Conservation (phyloP, 129 eudicot species). For the Flaveria brownii region DNA sequence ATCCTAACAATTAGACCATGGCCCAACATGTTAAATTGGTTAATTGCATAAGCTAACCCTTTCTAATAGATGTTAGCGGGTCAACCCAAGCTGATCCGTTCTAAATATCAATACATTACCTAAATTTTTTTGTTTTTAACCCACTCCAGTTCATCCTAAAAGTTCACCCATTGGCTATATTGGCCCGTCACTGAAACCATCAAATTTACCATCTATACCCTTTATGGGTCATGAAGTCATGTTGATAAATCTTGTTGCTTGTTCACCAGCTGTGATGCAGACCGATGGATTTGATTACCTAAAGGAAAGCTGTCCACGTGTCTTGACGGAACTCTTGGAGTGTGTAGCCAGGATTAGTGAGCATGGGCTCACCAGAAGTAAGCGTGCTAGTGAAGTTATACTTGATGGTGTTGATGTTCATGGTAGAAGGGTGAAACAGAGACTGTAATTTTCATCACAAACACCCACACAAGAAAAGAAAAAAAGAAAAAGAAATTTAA, state of each 20-base stretch:
- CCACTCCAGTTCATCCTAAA: not conserved
- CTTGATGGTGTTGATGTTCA: conserved; percentile 62
- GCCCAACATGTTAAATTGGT: not conserved
- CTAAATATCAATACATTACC: not conserved
- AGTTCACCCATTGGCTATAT: not conserved
- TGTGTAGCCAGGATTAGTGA: conserved; percentile 69
- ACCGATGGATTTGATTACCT: conserved; percentile 86
- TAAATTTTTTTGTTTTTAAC: not conserved
- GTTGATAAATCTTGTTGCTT: not conserved
- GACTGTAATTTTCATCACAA: conserved; percentile 37
- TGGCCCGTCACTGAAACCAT: not conserved
- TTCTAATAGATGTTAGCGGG: not conserved
- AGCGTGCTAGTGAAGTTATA: conserved; percentile 39
- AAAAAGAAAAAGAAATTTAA: not conserved
- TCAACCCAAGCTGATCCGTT: not conserved
- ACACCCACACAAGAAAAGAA: not conserved
- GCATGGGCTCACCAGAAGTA: conserved; percentile 48
- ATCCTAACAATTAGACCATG: not conserved
- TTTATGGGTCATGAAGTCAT: not conserved
- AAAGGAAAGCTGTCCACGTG: conserved; percentile 76
- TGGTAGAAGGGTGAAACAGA: conserved; percentile 80
- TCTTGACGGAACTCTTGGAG: conserved; percentile 73
- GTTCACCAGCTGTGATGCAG: conserved; percentile 86
- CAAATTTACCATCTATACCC: not conserved
- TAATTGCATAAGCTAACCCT: not conserved